Evolutionary conservation across 2,329 filamentous ascomycete species (phyloP).

Genomic region (Plenodomus tracheiphilus): DNA sequence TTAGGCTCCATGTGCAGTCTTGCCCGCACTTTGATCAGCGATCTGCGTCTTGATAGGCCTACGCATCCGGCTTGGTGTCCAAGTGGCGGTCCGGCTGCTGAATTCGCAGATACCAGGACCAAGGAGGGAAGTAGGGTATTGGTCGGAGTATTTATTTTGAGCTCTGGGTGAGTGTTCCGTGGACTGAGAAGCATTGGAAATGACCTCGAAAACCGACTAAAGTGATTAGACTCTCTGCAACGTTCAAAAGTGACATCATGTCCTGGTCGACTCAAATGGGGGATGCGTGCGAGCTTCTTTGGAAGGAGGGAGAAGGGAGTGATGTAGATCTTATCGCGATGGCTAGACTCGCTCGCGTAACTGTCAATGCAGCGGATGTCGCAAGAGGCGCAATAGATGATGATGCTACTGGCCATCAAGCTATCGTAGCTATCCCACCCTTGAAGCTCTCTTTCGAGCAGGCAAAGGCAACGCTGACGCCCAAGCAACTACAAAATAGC

Average conservation of each 20-base stretch:
- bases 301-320: slow-evolving; percentile 51
- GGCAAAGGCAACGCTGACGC: slow-evolving; percentile 7
- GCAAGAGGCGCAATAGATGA: slow-evolving; percentile 24
- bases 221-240: slow-evolving; percentile 21
- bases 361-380: slow-evolving; percentile 23
- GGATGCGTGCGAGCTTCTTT: slow-evolving; percentile 56
- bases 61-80: slow-evolving; percentile 8
- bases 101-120: slow-evolving; percentile 30
- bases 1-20: slow-evolving; percentile 18
- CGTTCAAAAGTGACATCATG: slow-evolving; percentile 49
- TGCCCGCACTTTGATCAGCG: slow-evolving; percentile 19
- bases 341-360: slow-evolving; percentile 40
- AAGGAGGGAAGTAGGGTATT: slow-evolving; percentile 57
- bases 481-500: slow-evolving; percentile 16
- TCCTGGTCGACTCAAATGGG: slow-evolving; percentile 64
- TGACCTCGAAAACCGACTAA: slow-evolving; percentile 2
- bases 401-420: slow-evolving; percentile 6
- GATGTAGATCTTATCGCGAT: slow-evolving; percentile 55
- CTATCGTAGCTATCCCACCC: slow-evolving; percentile 15
- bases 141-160: slow-evolving; percentile 54
- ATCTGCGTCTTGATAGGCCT: slow-evolving; percentile 25
- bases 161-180: slow-evolving; percentile 37
- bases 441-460: slow-evolving; percentile 14
- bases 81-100: slow-evolving; percentile 3
- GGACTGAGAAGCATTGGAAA: too few species aligned